Base-by-base conservation (phyloP, 2,329 filamentous ascomycete species). In the Trichoderma arundinaceum region DNA sequence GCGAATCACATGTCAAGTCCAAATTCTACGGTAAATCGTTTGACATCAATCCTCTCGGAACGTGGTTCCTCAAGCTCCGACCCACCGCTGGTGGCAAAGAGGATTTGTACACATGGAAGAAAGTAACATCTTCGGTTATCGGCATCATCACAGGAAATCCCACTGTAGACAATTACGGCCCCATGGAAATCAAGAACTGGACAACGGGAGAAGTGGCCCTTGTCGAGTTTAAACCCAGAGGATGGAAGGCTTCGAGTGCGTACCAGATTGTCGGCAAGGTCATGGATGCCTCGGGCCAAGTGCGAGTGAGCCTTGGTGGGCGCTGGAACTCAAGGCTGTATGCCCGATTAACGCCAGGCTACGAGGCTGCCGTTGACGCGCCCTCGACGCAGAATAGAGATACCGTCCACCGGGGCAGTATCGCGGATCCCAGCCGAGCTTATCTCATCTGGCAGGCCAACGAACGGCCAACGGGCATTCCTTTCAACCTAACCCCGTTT, bases 11-110 rank as follows among this genome's bases (percentile, higher is more conserved):
- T 9, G 93, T 98, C 67, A 94, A 92, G 78, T 97, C 94, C 48
- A 97, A 97, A 77, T 99, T 99, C 76, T 96, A 97, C 74, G 95
- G 95, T 71, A 96, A 94, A 75, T 97, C 94, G 0, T 98, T 99
- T 75, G 95, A 99, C 72, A 93, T 98, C 77, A 96, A 97, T 74
- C 94, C 92, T 3, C 86, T 98, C 9, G 95, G 95, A 39, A 99
- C 95, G 7, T 99, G 95, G 95, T 99, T 98, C 81, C 81, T 98
- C 67, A 92, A 86, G 73, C 83, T 99, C 33, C 89, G 92, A 1
- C 92, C 94, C 0, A 86, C 85, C 0, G 83, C 87, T 3, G 92
- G 90, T 3, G 90, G 88, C 9, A 89, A 90, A 72, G 89, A 91
- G 69, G 95, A 99, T 71, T 82, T 97, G 1, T 99, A 96, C 78